phyloP scores from a whole-genome alignment of 1,284 basidiomycete genomes.

The Papiliotrema terrestris region DNA sequence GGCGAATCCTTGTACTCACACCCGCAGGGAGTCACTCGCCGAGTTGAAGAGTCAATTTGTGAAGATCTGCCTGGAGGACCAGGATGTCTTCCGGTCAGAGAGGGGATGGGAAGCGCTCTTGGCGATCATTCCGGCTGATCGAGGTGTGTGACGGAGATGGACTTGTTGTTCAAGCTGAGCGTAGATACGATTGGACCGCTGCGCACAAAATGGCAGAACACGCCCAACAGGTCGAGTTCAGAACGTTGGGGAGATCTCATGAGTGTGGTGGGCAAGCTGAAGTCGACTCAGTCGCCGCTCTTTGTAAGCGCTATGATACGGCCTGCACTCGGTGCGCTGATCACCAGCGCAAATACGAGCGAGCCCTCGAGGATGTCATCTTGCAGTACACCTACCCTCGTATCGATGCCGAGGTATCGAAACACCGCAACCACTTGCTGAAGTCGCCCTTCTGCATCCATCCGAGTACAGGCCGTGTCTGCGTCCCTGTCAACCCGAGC shows the following conservation, averaged over 20 bases:
- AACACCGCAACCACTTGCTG: slow-evolving; percentile 94
- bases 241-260: slow-evolving; percentile 70
- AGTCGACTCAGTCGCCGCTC: slow-evolving; percentile 28
- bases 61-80: slow-evolving; percentile 73
- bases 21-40: slow-evolving; percentile 55
- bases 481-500: slow-evolving; percentile 83
- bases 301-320: slow-evolving; percentile 16
- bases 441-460: slow-evolving; percentile 98
- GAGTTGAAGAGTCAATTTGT: slow-evolving; percentile 60
- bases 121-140: slow-evolving; percentile 65
- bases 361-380: slow-evolving; percentile 76
- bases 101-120: slow-evolving; percentile 74
- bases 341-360: slow-evolving; percentile 30
- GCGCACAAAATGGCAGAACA: slow-evolving; percentile 61
- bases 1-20: slow-evolving; percentile 2
- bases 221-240: slow-evolving; percentile 58
- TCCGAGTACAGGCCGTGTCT: slow-evolving; percentile 92
- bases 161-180: background rate
- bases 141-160: slow-evolving; percentile 37
- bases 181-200: slow-evolving; percentile 54
- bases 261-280: slow-evolving; percentile 29
- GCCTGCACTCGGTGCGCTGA: background rate
- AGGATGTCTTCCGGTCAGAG: slow-evolving; percentile 74
- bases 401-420: slow-evolving; percentile 94
- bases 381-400: slow-evolving; percentile 95